Conservation (phyloP, 2,329 filamentous ascomycete genomes). For the Colletotrichum limetticola region DNA sequence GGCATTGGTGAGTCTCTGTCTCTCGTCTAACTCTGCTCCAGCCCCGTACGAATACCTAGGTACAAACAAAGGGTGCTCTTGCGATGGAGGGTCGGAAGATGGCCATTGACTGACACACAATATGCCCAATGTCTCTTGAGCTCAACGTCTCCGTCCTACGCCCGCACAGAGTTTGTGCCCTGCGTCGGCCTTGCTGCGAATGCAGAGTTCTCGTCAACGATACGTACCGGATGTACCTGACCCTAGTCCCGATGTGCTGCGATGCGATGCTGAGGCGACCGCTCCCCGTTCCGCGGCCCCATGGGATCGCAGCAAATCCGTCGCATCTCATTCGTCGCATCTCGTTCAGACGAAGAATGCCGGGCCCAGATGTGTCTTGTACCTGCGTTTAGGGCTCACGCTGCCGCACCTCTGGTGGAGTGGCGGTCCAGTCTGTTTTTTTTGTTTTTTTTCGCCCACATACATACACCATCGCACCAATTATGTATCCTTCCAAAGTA, state of each 20-base stretch:
- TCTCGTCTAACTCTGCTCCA: background rate
- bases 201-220: background rate
- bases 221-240: slow-evolving; percentile 27
- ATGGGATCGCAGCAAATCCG: slow-evolving; percentile 21
- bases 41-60: too few relatives aligned
- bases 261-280: slow-evolving; percentile 28
- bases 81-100: slow-evolving; percentile 23
- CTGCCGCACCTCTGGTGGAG: slow-evolving; percentile 20
- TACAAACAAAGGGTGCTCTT: slow-evolving; percentile 1
- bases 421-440: background rate
- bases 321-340: slow-evolving; percentile 32
- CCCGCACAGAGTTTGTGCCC: background rate
- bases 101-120: background rate
- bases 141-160: background rate
- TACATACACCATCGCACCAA: background rate
- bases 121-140: background rate
- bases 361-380: slow-evolving; percentile 28
- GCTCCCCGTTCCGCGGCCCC: slow-evolving; percentile 18
- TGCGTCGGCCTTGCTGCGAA: background rate
- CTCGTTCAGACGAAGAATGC: slow-evolving; percentile 25
- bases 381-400: slow-evolving; percentile 34
- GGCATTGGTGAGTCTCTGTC: slow-evolving; percentile 16
- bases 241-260: slow-evolving; percentile 22
- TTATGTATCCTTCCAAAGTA: background rate
- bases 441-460: background rate